A percentile compares a stretch with the other conserved stretches of the same genome.
Evolutionary conservation across 768 basidiomycete genomes (phyloP).

Genomic region (Leccinum subgranulosum): DNA sequence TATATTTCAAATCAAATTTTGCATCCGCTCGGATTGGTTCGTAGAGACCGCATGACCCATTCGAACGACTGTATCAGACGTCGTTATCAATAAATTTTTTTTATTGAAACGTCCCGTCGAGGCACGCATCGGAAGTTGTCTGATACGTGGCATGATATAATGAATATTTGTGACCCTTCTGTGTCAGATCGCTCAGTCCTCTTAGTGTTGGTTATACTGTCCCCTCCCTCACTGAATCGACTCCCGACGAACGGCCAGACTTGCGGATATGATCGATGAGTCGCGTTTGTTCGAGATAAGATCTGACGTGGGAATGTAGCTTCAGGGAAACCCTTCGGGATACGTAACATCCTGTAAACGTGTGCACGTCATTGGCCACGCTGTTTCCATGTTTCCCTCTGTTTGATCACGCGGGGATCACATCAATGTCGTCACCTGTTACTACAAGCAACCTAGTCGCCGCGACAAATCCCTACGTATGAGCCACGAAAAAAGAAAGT

Average conservation of each 20-base stretch:
- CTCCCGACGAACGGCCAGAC: not conserved
- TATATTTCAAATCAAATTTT: not conserved
- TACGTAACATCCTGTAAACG: not conserved
- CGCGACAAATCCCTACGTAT: not conserved
- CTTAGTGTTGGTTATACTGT: not conserved
- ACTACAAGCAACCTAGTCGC: conserved; percentile 1
- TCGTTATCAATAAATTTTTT: not conserved
- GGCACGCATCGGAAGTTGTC: not conserved
- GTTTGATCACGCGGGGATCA: conserved; percentile 2
- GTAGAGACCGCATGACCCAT: not conserved
- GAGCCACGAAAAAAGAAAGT: not conserved
- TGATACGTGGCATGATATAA: not conserved
- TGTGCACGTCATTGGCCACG: conserved; percentile 6
- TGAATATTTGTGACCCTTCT: not conserved
- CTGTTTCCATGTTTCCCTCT: conserved; percentile 2
- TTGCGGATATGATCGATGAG: not conserved
- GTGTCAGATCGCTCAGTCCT: not conserved
- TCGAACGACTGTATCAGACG: not conserved
- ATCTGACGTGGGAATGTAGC: not conserved
- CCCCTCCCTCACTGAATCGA: not conserved
- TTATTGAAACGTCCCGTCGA: not conserved
- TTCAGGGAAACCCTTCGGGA: not conserved
- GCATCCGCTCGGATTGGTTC: conserved; percentile 1
- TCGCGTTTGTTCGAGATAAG: not conserved
- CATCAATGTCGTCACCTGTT: conserved; percentile 5